A percentile compares a stretch with the other conserved stretches of the same genome.
phyloP scores from a whole-genome alignment of 208 protist genomes.

The Leishmania turanica region DNA sequence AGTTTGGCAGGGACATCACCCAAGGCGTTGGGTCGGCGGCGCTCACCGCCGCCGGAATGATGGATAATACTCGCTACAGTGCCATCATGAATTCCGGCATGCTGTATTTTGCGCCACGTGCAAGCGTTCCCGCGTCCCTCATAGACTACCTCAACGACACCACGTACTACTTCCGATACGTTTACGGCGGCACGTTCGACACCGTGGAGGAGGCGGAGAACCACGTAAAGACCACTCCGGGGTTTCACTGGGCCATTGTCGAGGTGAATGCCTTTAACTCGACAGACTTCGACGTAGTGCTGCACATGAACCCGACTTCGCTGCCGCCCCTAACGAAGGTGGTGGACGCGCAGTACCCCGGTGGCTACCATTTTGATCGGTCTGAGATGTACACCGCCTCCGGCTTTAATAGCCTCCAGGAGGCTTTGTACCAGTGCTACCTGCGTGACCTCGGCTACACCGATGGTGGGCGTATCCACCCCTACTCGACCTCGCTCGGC shows the following conservation, averaged over 20 bases:
- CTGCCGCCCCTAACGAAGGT: conserved; percentile 35
- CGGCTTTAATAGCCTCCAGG: conserved; percentile 53
- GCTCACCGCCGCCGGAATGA: conserved; percentile 26
- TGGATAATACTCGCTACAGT: conserved; percentile 30
- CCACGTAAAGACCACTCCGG: conserved; percentile 16
- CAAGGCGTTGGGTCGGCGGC: conserved; percentile 16
- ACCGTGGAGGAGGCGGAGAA: conserved; percentile 41
- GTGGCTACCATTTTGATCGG: conserved; percentile 39
- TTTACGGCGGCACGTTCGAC: conserved; percentile 46
- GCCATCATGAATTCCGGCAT: conserved; percentile 46
- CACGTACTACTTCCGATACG: conserved; percentile 40
- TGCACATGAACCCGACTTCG: conserved; percentile 47
- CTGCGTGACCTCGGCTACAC: conserved; percentile 29
- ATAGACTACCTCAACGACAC: conserved; percentile 35
- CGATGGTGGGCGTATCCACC: conserved; percentile 26
- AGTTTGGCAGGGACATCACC: conserved; percentile 6
- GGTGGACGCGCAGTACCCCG: conserved; percentile 32
- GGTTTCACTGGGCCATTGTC: conserved; percentile 45
- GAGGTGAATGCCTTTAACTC: conserved; percentile 42
- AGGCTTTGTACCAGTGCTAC: conserved; percentile 47
- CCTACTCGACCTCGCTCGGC: conserved; percentile 37
- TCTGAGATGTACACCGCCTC: conserved; percentile 50
- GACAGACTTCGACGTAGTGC: conserved; percentile 46
- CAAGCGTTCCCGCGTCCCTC: conserved; percentile 24
- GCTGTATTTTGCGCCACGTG: conserved; percentile 45